Percentiles rank a stretch among this genome's conserved stretches.
phyloP scores from a whole-genome alignment of 2,329 filamentous ascomycete species.

The Triangularia verruculosa region DNA sequence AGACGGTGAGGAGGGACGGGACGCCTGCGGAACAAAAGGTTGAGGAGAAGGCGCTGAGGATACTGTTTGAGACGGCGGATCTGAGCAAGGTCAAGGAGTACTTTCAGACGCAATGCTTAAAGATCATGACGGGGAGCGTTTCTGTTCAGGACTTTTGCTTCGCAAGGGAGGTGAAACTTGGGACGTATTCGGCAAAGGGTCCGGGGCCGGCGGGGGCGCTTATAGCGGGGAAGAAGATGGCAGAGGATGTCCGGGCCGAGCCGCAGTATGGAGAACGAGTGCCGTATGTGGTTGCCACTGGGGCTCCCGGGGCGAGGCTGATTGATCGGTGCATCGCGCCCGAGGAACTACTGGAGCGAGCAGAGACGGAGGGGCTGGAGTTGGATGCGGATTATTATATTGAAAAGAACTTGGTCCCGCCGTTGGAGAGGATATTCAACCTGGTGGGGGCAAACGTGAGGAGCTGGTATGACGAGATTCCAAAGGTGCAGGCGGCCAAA shows the following conservation, averaged over 20 bases:
- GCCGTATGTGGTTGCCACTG: slow-evolving; percentile 89
- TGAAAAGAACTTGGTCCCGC: slow-evolving; percentile 89
- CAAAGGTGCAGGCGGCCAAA: slow-evolving; percentile 76
- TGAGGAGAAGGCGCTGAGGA: slow-evolving; percentile 83
- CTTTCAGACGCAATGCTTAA: slow-evolving; percentile 84
- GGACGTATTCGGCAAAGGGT: slow-evolving; percentile 80
- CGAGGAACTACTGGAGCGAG: slow-evolving; percentile 73
- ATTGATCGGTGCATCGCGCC: slow-evolving; percentile 89
- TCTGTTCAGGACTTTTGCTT: slow-evolving; percentile 97
- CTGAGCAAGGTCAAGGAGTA: slow-evolving; percentile 84
- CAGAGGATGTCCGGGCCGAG: slow-evolving; percentile 79
- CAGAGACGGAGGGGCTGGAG: slow-evolving; percentile 70
- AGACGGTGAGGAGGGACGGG: slow-evolving; percentile 92
- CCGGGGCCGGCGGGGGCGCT: slow-evolving; percentile 81
- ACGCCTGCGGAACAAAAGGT: slow-evolving; percentile 96
- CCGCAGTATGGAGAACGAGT: slow-evolving; percentile 94
- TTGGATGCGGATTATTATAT: slow-evolving; percentile 98
- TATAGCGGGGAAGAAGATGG: slow-evolving; percentile 82
- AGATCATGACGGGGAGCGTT: slow-evolving; percentile 86
- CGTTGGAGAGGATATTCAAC: slow-evolving; percentile 93
- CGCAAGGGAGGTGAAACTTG: slow-evolving; percentile 84
- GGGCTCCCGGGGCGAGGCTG: slow-evolving; percentile 79
- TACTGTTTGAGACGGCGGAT: slow-evolving; percentile 87
- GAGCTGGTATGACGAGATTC: slow-evolving; percentile 95
- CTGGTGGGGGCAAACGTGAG: slow-evolving; percentile 89